Conservation (phyloP, 1,139 yeast species). For the Pichia norvegensis region DNA sequence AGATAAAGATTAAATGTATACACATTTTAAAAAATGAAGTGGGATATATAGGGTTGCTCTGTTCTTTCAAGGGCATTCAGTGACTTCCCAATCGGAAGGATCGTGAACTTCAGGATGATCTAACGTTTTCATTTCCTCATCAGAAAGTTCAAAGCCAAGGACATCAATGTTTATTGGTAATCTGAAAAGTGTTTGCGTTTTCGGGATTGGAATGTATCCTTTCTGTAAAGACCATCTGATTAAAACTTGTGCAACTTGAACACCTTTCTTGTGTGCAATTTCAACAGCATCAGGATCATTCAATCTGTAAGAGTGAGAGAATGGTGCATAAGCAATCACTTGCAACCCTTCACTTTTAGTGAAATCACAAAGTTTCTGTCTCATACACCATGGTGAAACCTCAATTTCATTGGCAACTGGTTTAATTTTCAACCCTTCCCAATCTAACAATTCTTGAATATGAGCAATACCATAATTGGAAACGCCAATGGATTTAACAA, state of each 20-base stretch:
- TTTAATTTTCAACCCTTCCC: constrained; percentile 43
- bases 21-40: background rate
- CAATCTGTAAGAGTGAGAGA: constrained; percentile 52
- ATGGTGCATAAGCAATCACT: constrained; percentile 66
- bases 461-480: constrained; percentile 63
- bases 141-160: constrained; percentile 39
- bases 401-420: constrained; percentile 66
- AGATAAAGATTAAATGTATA: too few relatives aligned
- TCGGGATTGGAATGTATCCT: constrained; percentile 68
- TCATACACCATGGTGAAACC: constrained; percentile 71
- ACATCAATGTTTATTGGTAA: constrained; percentile 36
- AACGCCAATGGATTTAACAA: constrained; percentile 56
- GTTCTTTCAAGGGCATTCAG: constrained; percentile 20
- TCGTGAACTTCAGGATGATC: constrained; percentile 51
- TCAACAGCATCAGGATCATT: constrained; percentile 40
- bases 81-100: constrained; percentile 62
- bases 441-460: constrained; percentile 46
- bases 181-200: constrained; percentile 49
- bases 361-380: constrained; percentile 51
- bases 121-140: constrained; percentile 37
- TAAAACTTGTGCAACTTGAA: constrained; percentile 36
- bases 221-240: constrained; percentile 48
- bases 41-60: background rate
- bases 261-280: constrained; percentile 31
- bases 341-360: constrained; percentile 44